Evolutionary conservation across 495 filamentous ascomycete genomes (phyloP).

Genomic region (Pseudevernia furfuracea): DNA sequence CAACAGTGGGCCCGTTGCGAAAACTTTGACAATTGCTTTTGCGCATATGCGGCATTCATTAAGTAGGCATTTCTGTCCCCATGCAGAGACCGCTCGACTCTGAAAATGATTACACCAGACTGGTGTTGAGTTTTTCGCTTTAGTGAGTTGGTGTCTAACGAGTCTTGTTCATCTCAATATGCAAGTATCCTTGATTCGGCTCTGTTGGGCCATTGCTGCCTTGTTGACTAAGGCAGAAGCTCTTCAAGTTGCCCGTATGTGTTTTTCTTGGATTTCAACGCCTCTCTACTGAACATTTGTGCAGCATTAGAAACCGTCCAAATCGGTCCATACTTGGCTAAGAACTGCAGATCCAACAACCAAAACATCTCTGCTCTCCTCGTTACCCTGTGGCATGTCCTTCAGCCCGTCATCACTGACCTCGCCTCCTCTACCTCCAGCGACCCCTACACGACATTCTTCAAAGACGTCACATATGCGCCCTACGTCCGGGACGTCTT

Average conservation of each 20-base stretch:
- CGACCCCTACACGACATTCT: slow-evolving; percentile 9
- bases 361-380: background rate
- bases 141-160: background rate
- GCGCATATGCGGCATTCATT: background rate
- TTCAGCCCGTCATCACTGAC: background rate
- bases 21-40: background rate
- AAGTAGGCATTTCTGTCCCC: background rate
- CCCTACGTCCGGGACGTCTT: slow-evolving; percentile 2
- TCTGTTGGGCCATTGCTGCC: background rate
- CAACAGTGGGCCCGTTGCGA: background rate
- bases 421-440: background rate
- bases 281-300: background rate
- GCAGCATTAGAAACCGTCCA: background rate
- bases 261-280: background rate
- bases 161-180: background rate
- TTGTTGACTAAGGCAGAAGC: background rate
- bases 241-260: background rate
- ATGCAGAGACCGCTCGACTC: background rate
- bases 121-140: background rate
- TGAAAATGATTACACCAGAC: background rate
- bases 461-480: slow-evolving; percentile 9
- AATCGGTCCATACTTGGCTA: background rate
- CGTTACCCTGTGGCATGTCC: background rate
- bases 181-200: background rate
- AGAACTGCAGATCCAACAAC: background rate